These are phyloP conservation scores for Phylloboletellus chloephorus DNA, from an alignment of 1,284 basidiomycete species.

Conservation along the genomic window DNA sequence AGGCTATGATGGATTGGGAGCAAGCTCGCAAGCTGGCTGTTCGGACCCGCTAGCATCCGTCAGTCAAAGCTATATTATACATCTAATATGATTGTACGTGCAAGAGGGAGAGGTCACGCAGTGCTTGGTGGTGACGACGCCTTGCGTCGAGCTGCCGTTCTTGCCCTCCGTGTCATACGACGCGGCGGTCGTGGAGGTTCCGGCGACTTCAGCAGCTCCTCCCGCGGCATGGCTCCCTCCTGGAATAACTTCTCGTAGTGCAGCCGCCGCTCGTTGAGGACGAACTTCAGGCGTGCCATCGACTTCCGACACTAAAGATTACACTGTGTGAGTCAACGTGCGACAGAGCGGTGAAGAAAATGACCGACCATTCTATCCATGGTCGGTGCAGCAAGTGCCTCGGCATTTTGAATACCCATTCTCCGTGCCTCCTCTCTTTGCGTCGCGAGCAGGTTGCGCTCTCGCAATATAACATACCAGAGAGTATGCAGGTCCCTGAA, in stretches of 20 bases:
- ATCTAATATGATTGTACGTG: conserved; percentile 10
- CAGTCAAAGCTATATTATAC: conserved; percentile 4
- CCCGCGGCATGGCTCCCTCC: conserved; percentile 30
- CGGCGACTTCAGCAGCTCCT: conserved; percentile 16
- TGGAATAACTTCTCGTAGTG: conserved; percentile 68
- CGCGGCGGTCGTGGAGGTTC: conserved; percentile 13
- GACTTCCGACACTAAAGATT: conserved; percentile 79
- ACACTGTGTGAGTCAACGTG: conserved; percentile 2
- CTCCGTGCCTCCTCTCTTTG: conserved; percentile 74
- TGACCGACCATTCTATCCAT: conserved; percentile 40
- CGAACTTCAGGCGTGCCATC: conserved; percentile 95
- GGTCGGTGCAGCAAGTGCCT: conserved; percentile 31
- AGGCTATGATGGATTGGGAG: conserved; percentile 63
- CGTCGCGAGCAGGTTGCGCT: conserved; percentile 86
- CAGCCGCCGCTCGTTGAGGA: conserved; percentile 86
- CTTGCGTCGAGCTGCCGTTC: conserved; percentile 18
- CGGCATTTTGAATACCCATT: conserved; percentile 42
- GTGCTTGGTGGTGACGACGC: conserved; percentile 2
- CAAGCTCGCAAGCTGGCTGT: conserved; percentile 10
- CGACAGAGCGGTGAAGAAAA: not conserved
- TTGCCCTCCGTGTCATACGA: conserved; percentile 24
- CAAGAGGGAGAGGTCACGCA: conserved; percentile 10
- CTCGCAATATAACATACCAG: conserved; percentile 86
- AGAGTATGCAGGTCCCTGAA: conserved; percentile 90
- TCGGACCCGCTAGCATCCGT: conserved; percentile 8